Percentiles rank a stretch among this genome's conserved stretches.
Evolutionary conservation across 169 alveolate species (phyloP).

Genomic region (Plasmodium malariae): DNA sequence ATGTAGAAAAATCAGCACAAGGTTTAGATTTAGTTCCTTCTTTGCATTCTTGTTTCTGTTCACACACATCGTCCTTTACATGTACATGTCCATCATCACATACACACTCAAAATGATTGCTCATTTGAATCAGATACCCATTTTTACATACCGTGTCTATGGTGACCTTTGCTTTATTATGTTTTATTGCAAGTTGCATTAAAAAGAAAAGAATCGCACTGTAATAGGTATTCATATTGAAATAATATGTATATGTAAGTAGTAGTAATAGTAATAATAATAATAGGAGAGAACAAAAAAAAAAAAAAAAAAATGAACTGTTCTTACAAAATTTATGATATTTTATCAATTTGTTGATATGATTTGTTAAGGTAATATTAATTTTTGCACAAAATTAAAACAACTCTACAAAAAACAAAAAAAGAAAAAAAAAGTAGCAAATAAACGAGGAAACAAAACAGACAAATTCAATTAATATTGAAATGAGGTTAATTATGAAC

Average conservation of each 20-base stretch:
- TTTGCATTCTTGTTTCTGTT: slow-evolving; percentile 21
- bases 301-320: background rate
- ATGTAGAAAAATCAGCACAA: slow-evolving; percentile 39
- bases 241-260: too few relatives aligned
- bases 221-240: slow-evolving; percentile 53
- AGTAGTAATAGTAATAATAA: background rate
- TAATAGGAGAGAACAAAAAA: background rate
- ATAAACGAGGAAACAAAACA: too few relatives aligned
- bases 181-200: slow-evolving; percentile 20
- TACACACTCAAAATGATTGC: slow-evolving; percentile 54
- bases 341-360: background rate
- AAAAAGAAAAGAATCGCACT: slow-evolving; percentile 22
- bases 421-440: too few relatives aligned
- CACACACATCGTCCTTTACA: slow-evolving; percentile 23
- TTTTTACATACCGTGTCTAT: slow-evolving; percentile 35
- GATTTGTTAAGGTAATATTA: too few relatives aligned
- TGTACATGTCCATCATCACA: slow-evolving; percentile 22
- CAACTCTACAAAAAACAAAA: too few relatives aligned
- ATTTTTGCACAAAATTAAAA: too few relatives aligned
- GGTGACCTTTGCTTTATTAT: slow-evolving; percentile 28
- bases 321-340: background rate
- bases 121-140: slow-evolving; percentile 52
- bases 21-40: slow-evolving; percentile 12
- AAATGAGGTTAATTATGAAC: too few relatives aligned
- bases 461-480: too few relatives aligned